Base-by-base conservation (phyloP, 2,329 filamentous ascomycete genomes). In the Pseudonectria buxi region DNA sequence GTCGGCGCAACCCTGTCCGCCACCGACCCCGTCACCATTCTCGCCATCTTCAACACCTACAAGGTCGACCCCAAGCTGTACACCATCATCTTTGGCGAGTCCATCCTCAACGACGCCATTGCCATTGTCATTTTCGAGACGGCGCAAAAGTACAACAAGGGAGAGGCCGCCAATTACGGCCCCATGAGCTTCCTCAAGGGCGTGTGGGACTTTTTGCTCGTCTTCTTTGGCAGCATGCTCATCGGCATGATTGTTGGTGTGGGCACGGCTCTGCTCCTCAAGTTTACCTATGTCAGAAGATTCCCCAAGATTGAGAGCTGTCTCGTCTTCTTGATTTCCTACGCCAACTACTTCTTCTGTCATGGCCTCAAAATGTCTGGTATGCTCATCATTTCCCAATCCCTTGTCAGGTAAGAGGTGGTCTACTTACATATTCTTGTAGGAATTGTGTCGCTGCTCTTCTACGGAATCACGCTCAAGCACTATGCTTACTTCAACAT, bases 401-500 rank as follows among this genome's bases (percentile, higher is more conserved):
- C 7, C n/a, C 14, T 3, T 12, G 7, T n/a, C n/a, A n/a, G n/a
- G n/a, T n/a, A n/a, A n/a, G n/a, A n/a, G n/a, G n/a, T n/a, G n/a
- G n/a, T n/a, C n/a, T n/a, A n/a, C n/a, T n/a, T n/a, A n/a, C n/a
- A n/a, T n/a, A n/a, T n/a, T n/a, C 33, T 27, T 24, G 26, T 16
- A 92, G 87, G 89, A 49, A 98, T 98, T 53, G 92, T 98, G 48
- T 94, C 92, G 15, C 71, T 98, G 39, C 72, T 98, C 2, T 98
- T 98, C 69, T 98, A 92, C 61, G 92, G 92, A 36, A 98, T 98
- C 50, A 96, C 92, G 10, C 71, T 98, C 45, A 98, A 98, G 64
- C 92, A 98, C 59, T 98, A 98, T 56, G 92, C 92, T 44, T 98
- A 98, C 66, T 95, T 96, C 72, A 98, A 98, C 68, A 98, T 98